A percentile compares a stretch with the other conserved stretches of the same genome.
Evolutionary conservation across 768 basidiomycete genomes (phyloP).

Genomic region (Leucosporidium scottii): DNA sequence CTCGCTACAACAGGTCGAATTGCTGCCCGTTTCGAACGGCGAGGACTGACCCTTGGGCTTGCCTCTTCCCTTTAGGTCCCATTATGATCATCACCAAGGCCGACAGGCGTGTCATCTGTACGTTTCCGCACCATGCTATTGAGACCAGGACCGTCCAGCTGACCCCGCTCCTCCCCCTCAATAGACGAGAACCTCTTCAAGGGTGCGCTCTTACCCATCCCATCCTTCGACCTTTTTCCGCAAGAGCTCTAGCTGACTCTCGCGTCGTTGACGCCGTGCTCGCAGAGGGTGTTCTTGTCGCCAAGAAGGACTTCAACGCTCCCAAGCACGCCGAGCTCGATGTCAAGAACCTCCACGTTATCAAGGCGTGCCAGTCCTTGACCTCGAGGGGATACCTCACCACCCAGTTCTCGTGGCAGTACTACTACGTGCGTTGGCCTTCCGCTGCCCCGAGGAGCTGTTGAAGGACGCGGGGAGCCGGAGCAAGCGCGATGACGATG

Average conservation of each 20-base stretch:
- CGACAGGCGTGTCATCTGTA: conserved; percentile 75
- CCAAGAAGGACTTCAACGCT: conserved; percentile 98
- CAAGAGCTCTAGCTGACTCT: background rate
- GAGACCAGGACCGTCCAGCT: no score
- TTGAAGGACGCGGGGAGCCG: background rate
- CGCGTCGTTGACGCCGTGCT: background rate
- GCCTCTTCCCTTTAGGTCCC: conserved; percentile 3
- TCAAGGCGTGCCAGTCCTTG: conserved; percentile 57
- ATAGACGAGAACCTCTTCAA: conserved; percentile 98
- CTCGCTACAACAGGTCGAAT: no score
- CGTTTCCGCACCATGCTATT: no score
- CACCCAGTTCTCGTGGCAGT: conserved; percentile 99
- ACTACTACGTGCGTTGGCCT: conserved; percentile 61
- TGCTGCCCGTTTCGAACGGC: background rate
- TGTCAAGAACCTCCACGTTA: conserved; percentile 60
- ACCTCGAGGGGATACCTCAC: conserved; percentile 80
- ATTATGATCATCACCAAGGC: conserved; percentile 93
- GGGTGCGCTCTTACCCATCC: conserved; percentile 52
- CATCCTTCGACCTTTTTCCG: background rate
- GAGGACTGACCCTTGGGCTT: conserved; percentile 1
- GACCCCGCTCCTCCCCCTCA: no score
- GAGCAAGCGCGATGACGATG: background rate
- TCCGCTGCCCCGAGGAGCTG: background rate
- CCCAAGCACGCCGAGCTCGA: conserved; percentile 83
- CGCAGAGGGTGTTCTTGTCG: conserved; percentile 93